Conservation (phyloP, 805 yeast species). For the Geotrichum ghanense region DNA sequence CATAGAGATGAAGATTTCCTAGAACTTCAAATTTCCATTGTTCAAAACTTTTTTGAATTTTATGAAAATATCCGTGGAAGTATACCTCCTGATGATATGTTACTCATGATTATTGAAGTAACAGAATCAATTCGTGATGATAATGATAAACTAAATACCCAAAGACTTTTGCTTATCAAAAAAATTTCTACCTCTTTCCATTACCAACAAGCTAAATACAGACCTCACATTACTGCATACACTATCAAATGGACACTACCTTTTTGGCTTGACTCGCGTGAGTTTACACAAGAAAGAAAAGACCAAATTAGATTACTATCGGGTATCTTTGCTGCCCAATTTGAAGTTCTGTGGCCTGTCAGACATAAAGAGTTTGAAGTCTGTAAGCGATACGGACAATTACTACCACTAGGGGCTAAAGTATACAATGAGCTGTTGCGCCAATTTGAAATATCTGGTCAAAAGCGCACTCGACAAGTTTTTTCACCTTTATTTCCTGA, state of each 20-base stretch:
- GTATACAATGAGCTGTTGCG: slow-evolving; percentile 18
- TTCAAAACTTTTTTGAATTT: slow-evolving; percentile 50
- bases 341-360: slow-evolving; percentile 21
- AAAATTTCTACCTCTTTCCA: slow-evolving; percentile 20
- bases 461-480: slow-evolving; percentile 50
- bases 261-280: slow-evolving; percentile 15
- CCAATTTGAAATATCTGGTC: slow-evolving; percentile 34
- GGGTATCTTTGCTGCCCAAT: slow-evolving; percentile 20
- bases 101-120: slow-evolving; percentile 34
- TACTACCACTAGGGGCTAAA: slow-evolving; percentile 21
- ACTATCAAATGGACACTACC: slow-evolving; percentile 20
- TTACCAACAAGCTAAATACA: slow-evolving; percentile 14
- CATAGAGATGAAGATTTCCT: slow-evolving; percentile 7
- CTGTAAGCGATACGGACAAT: slow-evolving; percentile 21
- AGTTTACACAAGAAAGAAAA: slow-evolving; percentile 13
- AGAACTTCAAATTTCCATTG: slow-evolving; percentile 38
- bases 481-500: slow-evolving; percentile 47
- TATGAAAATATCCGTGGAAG: slow-evolving; percentile 32
- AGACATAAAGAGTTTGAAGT: slow-evolving; percentile 16
- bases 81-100: slow-evolving; percentile 30
- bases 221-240: slow-evolving; percentile 18
- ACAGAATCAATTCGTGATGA: slow-evolving; percentile 45
- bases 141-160: slow-evolving; percentile 43
- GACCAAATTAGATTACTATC: slow-evolving; percentile 20
- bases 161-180: slow-evolving; percentile 51